Conservation (phyloP, 148 eudicot genomes). For the Rhododendron mucronatum region DNA sequence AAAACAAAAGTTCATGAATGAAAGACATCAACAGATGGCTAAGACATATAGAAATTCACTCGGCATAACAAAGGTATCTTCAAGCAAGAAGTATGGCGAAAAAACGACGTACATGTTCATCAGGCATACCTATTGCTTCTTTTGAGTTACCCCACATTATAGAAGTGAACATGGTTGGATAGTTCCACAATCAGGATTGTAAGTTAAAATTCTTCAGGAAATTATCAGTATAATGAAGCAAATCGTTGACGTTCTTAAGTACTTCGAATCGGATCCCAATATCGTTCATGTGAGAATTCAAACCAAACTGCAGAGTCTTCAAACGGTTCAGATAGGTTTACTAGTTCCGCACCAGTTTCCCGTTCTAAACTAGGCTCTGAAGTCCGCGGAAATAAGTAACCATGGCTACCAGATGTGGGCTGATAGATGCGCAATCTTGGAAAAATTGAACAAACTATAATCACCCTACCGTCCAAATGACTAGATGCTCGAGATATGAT, state of each 20-base stretch:
- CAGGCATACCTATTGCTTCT: background rate
- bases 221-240: background rate
- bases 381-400: background rate
- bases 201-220: background rate
- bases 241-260: too few relatives aligned
- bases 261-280: background rate
- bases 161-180: background rate
- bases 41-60: background rate
- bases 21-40: background rate
- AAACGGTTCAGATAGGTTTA: background rate
- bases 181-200: background rate
- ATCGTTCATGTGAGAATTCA: background rate
- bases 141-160: background rate
- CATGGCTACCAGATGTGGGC: background rate
- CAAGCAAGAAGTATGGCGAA: background rate
- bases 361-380: background rate
- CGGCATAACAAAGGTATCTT: background rate
- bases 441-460: background rate
- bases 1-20: background rate
- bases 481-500: background rate
- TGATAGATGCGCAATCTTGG: background rate
- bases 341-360: background rate
- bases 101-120: background rate
- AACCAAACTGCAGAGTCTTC: background rate
- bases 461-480: background rate